Base-by-base conservation (phyloP, 179 eudicot species). In the Spinacia oleracea region DNA sequence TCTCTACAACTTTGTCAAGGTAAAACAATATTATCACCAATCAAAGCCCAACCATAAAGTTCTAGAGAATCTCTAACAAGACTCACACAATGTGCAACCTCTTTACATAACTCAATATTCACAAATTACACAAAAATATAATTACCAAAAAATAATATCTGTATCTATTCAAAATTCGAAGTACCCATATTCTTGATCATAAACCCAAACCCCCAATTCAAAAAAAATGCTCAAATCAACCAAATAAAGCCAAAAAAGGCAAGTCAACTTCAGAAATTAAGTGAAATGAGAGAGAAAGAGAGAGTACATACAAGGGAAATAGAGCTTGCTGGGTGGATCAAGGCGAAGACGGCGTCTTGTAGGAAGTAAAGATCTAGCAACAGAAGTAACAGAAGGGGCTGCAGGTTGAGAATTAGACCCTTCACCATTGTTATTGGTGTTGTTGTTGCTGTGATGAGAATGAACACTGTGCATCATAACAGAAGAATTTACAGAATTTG, bases 311-410 rank as follows among this genome's bases (percentile, higher is more conserved):
- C 97, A 88, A 0, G 97, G 97, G 48, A 92, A 92, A 78, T 82
- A 92, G 72, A 92, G 97, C 85, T 89, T 92, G 62, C 63, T 87
- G 12, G 92, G 40, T 0, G 97, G 97, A 88, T 92, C 97, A 74
- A 92, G 97, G 51, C 91, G 90, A 32, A 92, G 86, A 77, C 97
- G 94, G 67, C 97, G 91, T 10, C 94, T 82, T n/a, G 87, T 82
- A 12, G 91, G 92, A n/a, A 92, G 85, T 51, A 92, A 76, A 75
- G 97, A 92, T 85, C 89, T 88, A 35, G 94, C 94, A 43, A 92
- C 92, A 20, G 97, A 90, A 62, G 93, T 82, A 29, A 92, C 92
- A 20, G 92, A 87, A 40, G 48, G 63, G 16, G 31, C 20, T 40
- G 35, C 14, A 14, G 80, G 56, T 10, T 85, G 81, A 58, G 85